phyloP scores from a whole-genome alignment of 1,284 basidiomycete genomes.

The Apiotrichum veenhuisii region DNA sequence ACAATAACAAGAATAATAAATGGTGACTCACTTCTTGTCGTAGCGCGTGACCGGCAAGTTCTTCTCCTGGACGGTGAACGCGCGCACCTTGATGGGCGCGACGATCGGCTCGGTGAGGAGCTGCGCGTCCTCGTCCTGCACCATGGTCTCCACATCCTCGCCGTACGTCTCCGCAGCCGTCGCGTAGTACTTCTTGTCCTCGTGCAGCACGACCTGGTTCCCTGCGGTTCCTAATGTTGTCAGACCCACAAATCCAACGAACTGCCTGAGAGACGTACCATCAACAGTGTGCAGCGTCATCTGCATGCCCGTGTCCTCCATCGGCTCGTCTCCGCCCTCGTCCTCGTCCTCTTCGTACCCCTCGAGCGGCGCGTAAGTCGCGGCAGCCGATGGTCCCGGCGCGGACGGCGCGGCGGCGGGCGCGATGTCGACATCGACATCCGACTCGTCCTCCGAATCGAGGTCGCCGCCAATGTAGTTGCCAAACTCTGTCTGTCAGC shows the following conservation, averaged over 20 bases:
- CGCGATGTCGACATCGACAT: slow-evolving; percentile 30
- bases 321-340: slow-evolving; percentile 37
- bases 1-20: neutral
- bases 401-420: slow-evolving; percentile 22
- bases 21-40: slow-evolving; percentile 73
- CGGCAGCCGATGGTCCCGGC: slow-evolving; percentile 31
- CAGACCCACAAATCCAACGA: neutral
- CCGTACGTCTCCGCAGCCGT: slow-evolving; percentile 90
- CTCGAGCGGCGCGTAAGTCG: slow-evolving; percentile 46
- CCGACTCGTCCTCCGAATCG: slow-evolving; percentile 74
- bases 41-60: slow-evolving; percentile 88
- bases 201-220: slow-evolving; percentile 87
- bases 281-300: slow-evolving; percentile 46
- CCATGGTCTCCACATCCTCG: slow-evolving; percentile 87
- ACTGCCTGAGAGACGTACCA: slow-evolving; percentile 23
- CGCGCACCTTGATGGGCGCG: slow-evolving; percentile 87
- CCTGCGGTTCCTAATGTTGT: slow-evolving; percentile 34
- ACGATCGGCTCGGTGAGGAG: slow-evolving; percentile 92
- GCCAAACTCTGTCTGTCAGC: slow-evolving; percentile 60
- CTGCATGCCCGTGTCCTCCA: slow-evolving; percentile 40
- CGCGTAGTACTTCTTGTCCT: slow-evolving; percentile 98
- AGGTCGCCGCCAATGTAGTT: slow-evolving; percentile 93
- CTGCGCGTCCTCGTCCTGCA: slow-evolving; percentile 98
- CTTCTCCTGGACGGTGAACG: slow-evolving; percentile 88
- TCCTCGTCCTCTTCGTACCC: slow-evolving; percentile 48